phyloP scores from a whole-genome alignment of 1,284 basidiomycete genomes.

The Vanrija pseudolonga region DNA sequence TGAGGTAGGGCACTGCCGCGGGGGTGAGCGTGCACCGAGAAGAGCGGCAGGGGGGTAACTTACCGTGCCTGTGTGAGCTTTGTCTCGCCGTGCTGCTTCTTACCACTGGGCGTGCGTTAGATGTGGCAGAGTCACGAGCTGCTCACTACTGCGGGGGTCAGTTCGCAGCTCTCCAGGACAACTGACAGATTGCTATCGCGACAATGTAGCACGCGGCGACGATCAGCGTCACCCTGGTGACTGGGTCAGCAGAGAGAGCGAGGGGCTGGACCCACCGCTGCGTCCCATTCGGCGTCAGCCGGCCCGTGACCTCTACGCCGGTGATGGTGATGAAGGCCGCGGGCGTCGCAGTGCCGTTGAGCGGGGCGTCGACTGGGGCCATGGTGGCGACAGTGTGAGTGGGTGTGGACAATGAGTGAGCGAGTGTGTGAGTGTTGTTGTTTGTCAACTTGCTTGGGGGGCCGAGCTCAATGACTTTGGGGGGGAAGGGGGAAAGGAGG shows the following conservation, averaged over 20 bases:
- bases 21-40: not conserved
- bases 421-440: no score
- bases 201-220: conserved; percentile 40
- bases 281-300: conserved; percentile 11
- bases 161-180: not conserved
- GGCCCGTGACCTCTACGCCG: no score
- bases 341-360: no score
- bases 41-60: not conserved
- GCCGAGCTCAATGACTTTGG: no score
- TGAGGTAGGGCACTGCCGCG: conserved; percentile 41
- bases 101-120: conserved; percentile 13
- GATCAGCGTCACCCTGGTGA: conserved; percentile 35
- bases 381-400: no score
- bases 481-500: no score
- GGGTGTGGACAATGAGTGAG: no score
- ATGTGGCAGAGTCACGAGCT: not conserved
- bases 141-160: conserved; percentile 5
- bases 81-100: not conserved
- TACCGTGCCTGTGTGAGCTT: conserved; percentile 26
- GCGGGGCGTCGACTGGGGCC: no score
- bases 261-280: not conserved
- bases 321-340: no score
- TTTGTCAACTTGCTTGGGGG: no score
- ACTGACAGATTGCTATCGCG: conserved; percentile 38
- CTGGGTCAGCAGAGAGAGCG: not conserved